Evolutionary conservation across 306 rosid species (phyloP), one percentile per base, ranked within the genome.

Genomic region (Gillenia trifoliata): DNA sequence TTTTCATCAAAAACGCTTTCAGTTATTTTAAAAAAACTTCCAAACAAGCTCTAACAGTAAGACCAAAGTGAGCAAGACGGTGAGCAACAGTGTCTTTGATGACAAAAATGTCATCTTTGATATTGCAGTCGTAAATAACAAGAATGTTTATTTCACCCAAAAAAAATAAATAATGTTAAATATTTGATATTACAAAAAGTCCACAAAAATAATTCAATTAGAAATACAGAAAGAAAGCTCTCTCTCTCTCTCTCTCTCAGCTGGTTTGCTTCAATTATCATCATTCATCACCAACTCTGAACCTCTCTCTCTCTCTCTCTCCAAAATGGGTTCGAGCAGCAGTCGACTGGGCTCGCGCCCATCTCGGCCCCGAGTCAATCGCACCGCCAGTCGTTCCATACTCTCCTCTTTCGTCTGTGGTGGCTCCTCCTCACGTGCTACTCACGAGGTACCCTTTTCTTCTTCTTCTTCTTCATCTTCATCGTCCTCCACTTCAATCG

Each of bases 361-460:
- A 75, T 78, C 84, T 74, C 72, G 82, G 79, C 54, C 86, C 54
- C 85, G 90, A 82, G 83, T 82, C 86, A 84, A 78, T 76, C 43
- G 82, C 80, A 68, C 75, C 82, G 64, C 78, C 86, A 68, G 74
- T 43, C 88, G 96, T 76, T 89, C 95, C 87, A 71, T 76, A 15
- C 57, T 91, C 43, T 89, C 87, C 26, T 88, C 96, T 76, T 84
- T 91, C 70, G 78, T 91, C 68, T 89, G 97, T 15, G 97, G 98
- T 78, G 83, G 87, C 81, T 89, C 93, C 63, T 20, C 92, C 72
- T 83, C 91, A 57, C 88, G 89, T 76, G 86, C 97, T 22, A 70
- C 86, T 36, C 36, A 72, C 70, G 89, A 83, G 95, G 97, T 91
- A 31, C 75, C 67, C 2, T 16, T 47, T 33, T 40, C 73, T 30